Evolutionary conservation across 2,329 filamentous ascomycete genomes (phyloP).

Genomic region (Pseudogymnoascus sp.): DNA sequence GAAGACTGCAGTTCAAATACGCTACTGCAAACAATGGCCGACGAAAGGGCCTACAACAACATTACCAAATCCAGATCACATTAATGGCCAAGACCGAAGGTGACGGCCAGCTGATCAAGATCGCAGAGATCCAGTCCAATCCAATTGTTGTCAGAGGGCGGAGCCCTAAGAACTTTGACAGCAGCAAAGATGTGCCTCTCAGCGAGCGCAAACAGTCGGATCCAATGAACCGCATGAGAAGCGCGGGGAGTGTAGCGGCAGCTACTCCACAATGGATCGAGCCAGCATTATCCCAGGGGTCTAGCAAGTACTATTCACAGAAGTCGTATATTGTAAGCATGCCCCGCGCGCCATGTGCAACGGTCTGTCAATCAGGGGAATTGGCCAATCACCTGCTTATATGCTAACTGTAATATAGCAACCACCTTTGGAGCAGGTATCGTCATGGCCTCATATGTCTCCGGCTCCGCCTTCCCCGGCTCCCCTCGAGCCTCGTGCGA

Average conservation of each 20-base stretch:
- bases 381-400: not conserved
- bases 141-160: constrained; percentile 92
- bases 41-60: constrained; percentile 88
- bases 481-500: not conserved
- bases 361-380: not conserved
- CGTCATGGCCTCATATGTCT: constrained; percentile 11
- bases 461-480: constrained; percentile 20
- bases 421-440: constrained; percentile 20
- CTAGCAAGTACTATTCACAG: constrained; percentile 22
- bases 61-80: constrained; percentile 83
- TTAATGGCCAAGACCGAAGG: constrained; percentile 65
- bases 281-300: constrained; percentile 18
- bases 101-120: constrained; percentile 56
- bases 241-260: constrained; percentile 14
- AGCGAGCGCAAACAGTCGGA: constrained; percentile 24
- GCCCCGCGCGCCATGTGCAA: not conserved
- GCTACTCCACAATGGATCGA: constrained; percentile 20
- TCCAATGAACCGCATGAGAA: constrained; percentile 18
- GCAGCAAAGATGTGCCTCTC: constrained; percentile 74
- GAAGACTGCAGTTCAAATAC: constrained; percentile 88
- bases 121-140: constrained; percentile 81
- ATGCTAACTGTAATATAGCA: constrained; percentile 11
- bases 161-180: constrained; percentile 90
- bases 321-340: constrained; percentile 23
- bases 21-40: constrained; percentile 94